Base-by-base conservation (phyloP, 2,329 filamentous ascomycete species). In the Penicillium sp. region DNA sequence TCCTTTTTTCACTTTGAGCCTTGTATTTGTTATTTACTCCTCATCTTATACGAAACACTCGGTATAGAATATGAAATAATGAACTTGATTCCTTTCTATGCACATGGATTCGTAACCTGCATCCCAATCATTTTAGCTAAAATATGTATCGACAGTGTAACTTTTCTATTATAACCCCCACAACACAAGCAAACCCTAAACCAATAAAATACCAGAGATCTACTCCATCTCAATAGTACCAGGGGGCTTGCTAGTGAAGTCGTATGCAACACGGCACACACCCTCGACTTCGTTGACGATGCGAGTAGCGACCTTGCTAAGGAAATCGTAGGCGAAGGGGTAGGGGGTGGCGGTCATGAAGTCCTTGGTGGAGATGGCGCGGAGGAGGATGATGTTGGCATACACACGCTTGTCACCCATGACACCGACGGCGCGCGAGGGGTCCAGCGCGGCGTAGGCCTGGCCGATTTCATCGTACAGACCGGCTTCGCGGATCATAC, bases 201-300 rank as follows among this genome's bases (percentile, higher is more conserved):
- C 26, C 9, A 20, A 6, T 29, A 35, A 35, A 35, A 35, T 31
- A 35, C 7, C 13, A 50, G 20, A 35, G 50, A 24, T 55, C 18
- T 68, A 68, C 47, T 68, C 66, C 50, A 68, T 38, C 60, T 68
- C 66, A 53, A 67, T 67, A 14, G 63, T 66, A 31, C 63, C 64
- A 26, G 65, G 63, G 38, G 63, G 61, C 60, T 65, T 65, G 44
- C 48, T 53, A 47, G 58, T 63, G 11, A 78, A 70, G 66, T 91
- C 87, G 66, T 90, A 91, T 14, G 85, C 78, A 37, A 92, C 89
- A 37, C 88, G 79, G 63, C 84, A 84, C 18, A 92, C 84, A 6
- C 89, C 89, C 42, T 88, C 79, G 1, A 92, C 87, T 74, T 90
- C 85, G 67, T 91, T 93, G 55, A 89, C 83, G 66, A 92, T 92